Evolutionary conservation across 2,329 filamentous ascomycete species (phyloP).

Genomic region (Hypoxylon sp.): DNA sequence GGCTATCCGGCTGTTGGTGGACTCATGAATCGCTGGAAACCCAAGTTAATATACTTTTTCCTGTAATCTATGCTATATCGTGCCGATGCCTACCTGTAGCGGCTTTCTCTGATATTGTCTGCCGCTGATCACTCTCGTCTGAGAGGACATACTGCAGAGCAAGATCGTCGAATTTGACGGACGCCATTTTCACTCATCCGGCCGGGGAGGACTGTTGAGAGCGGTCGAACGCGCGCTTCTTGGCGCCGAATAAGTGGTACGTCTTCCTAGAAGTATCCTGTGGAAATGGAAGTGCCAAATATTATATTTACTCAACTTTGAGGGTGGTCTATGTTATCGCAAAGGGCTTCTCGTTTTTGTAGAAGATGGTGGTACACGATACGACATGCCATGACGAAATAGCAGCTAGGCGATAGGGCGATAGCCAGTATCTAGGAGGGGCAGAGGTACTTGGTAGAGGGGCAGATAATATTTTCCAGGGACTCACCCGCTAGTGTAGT

Average conservation of each 20-base stretch:
- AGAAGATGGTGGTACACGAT: slow-evolving; percentile 1
- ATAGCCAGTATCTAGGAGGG: slow-evolving; percentile 24
- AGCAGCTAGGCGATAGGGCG: slow-evolving; percentile 26
- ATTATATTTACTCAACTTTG: neutral
- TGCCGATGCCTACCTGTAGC: slow-evolving; percentile 43
- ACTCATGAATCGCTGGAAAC: slow-evolving; percentile 53
- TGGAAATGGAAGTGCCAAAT: neutral
- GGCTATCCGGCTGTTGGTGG: slow-evolving; percentile 53
- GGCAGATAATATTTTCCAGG: slow-evolving; percentile 38
- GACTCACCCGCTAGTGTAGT: slow-evolving; percentile 18
- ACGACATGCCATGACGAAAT: slow-evolving; percentile 39
- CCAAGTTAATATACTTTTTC: slow-evolving; percentile 22
- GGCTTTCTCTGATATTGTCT: slow-evolving; percentile 54
- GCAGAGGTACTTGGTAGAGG: too few relatives aligned
- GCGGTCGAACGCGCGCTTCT: slow-evolving; percentile 9
- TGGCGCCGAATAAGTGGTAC: neutral
- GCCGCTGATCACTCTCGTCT: slow-evolving; percentile 54
- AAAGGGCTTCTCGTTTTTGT: neutral
- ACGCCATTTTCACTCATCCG: slow-evolving; percentile 52
- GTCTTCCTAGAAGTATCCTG: neutral
- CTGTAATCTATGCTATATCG: slow-evolving; percentile 42
- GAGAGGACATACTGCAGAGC: slow-evolving; percentile 63
- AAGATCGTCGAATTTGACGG: slow-evolving; percentile 56
- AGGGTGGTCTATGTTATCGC: neutral
- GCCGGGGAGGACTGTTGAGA: slow-evolving; percentile 6